Evolutionary conservation across 2,329 filamentous ascomycete species (phyloP).

Genomic region (Xenoacremonium recifei): DNA sequence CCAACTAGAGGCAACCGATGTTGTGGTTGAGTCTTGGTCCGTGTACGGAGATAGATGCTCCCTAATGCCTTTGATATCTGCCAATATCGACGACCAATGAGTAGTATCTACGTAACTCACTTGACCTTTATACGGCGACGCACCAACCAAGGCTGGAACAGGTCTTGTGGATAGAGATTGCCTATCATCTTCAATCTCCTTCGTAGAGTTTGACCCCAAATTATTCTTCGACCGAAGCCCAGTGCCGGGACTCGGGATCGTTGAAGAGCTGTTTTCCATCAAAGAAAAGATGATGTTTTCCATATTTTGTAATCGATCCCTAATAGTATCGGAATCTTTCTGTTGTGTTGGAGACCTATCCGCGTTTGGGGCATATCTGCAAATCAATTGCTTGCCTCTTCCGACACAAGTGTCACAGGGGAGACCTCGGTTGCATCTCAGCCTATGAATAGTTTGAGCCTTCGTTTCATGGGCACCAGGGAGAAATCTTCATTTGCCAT

Average conservation of each 20-base stretch:
- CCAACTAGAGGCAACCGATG: neutral
- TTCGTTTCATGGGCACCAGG: neutral
- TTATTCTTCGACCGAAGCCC: neutral
- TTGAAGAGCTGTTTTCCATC: neutral
- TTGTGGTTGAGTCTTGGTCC: fast-evolving
- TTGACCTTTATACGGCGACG: neutral
- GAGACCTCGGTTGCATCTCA: slow-evolving; percentile 31
- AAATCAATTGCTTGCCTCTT: slow-evolving; percentile 21
- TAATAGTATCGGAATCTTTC: slow-evolving; percentile 7
- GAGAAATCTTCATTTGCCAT: too few relatives aligned
- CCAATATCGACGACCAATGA: slow-evolving; percentile 35
- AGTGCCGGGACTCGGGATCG: neutral
- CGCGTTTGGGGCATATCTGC: slow-evolving; percentile 31
- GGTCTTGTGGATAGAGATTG: too few relatives aligned
- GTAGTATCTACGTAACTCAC: slow-evolving; percentile 28
- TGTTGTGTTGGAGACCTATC: slow-evolving; percentile 13
- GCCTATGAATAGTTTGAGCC: slow-evolving; percentile 11
- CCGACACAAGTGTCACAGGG: slow-evolving; percentile 31
- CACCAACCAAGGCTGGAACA: too few relatives aligned
- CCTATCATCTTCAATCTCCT: too few relatives aligned
- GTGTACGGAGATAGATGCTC: slow-evolving; percentile 23
- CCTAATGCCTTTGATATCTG: slow-evolving; percentile 32
- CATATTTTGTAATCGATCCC: slow-evolving; percentile 27
- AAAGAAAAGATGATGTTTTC: slow-evolving; percentile 25
- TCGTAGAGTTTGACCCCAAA: too few relatives aligned